Evolutionary conservation across 148 eudicot genomes (phyloP), one percentile per base, ranked within the genome.

Genomic region (Diospyros kaki): DNA sequence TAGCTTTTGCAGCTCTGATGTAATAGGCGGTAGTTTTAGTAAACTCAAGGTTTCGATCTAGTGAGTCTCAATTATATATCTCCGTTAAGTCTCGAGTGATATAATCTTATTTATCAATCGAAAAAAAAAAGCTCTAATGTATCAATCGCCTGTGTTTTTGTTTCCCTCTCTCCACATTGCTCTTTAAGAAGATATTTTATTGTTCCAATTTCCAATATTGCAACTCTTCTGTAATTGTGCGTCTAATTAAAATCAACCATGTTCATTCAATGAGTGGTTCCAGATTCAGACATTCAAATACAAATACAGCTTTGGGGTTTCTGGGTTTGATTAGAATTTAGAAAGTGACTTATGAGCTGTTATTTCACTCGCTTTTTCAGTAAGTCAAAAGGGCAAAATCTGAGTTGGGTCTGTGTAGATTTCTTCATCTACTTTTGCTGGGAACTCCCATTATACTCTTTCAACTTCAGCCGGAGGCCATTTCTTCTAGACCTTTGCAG

Each of bases 311-410:
- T 56, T 5, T n/a, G 8, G 10, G 42, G 73, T 55, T 55, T 55
- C 73, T 70, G 15, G 28, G 15, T 56, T 55, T n/a, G 1, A 40
- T 48, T 46, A 73, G 28, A 28, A 28, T 28, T 28, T 28, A 28
- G 58, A 77, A 74, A 73, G 71, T 54, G 68, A 73, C 58, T 69
- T 69, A 58, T 75, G 81, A 69, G 79, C 66, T 72, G 74, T 72
- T 76, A 58, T 66, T 53, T 69, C 58, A 63, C 12, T 53, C 54
- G 43, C 75, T 67, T 83, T 83, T 69, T 71, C 75, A 71, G 79
- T 67, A 77, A 69, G 75, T 79, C 75, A 79, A 83, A 69, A 79
- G 76, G 70, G 66, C 18, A 52, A 39, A 66, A 68, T 53, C 39
- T 69, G 65, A 64, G 56, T 12, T 59, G 63, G 43, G 76, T 39